Percentiles rank a stretch among this genome's conserved stretches.
Evolutionary conservation across 352 stramenopile genomes (phyloP).

Genomic region (Globisporangium mamillatum): DNA sequence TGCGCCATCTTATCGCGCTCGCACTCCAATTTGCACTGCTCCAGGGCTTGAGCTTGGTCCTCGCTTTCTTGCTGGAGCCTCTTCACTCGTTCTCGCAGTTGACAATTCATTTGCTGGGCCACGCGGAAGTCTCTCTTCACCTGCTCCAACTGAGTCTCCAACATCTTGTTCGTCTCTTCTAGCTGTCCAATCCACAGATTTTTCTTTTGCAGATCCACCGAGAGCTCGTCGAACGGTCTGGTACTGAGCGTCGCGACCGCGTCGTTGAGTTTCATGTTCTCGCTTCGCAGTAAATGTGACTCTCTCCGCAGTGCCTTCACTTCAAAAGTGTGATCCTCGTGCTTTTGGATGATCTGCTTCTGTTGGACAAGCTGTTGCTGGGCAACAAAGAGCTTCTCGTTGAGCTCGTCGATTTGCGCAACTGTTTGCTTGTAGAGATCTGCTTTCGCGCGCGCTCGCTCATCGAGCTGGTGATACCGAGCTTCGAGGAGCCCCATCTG

Average conservation of each 20-base stretch:
- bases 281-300: constrained; percentile 45
- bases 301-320: constrained; percentile 42
- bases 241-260: constrained; percentile 42
- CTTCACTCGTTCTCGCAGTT: constrained; percentile 19
- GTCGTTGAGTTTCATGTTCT: constrained; percentile 54
- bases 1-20: constrained; percentile 42
- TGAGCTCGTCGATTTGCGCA: constrained; percentile 36
- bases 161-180: constrained; percentile 30
- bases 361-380: constrained; percentile 43
- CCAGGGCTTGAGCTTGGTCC: constrained; percentile 16
- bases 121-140: constrained; percentile 25
- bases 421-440: constrained; percentile 40
- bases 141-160: constrained; percentile 21
- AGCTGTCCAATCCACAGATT: constrained; percentile 46
- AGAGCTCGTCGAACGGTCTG: constrained; percentile 43
- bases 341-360: constrained; percentile 30
- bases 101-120: constrained; percentile 20
- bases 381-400: constrained; percentile 35
- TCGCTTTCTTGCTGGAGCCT: constrained; percentile 21
- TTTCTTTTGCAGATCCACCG: constrained; percentile 42
- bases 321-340: constrained; percentile 29
- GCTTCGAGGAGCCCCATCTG: constrained; percentile 55
- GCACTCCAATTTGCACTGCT: constrained; percentile 17
- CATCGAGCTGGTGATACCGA: constrained; percentile 43
- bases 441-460: constrained; percentile 33